Evolutionary conservation across 768 basidiomycete genomes (phyloP), one percentile per base, ranked within the genome.

Genomic region (Boletus rubescentipes): DNA sequence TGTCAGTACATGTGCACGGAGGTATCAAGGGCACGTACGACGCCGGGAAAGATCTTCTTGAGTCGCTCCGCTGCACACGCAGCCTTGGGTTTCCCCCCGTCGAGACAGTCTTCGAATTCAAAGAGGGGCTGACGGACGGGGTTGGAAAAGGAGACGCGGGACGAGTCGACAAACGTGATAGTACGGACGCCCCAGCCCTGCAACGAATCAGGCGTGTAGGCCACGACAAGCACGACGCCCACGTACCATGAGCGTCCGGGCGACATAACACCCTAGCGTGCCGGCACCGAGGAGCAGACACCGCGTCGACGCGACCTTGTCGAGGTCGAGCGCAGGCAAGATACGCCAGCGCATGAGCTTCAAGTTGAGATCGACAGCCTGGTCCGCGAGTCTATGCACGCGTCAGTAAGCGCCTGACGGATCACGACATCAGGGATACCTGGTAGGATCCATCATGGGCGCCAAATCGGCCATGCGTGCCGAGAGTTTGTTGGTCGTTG

Each of bases 341-440:
- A 98, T 93, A 18, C 96, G 82, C 96, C 96, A 98, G 18, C 93
- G 83, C 96, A 99, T 98, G 38, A 99, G 80, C 67, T 98, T 98
- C 44, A 98, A 77, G 67, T 98, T 99, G 37, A 99, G 77, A 72
- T 98, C 94, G n/a, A 98, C 93, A 0, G 97, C 97, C 71, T 99
- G 96, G 59, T 91, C 86, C 1, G 96, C 95, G 5, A 98, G 81
- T 61, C 93, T 93, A 58, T 29, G 3, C 7, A 6, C 20, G 10
- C 5, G 20, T 43, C 30, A 43, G 32, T 49, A 16, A 48, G 23
- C 9, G 5, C 6, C 26, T 2, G 9, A 14, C 3, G 7, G 4
- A 40, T 5, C 8, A 10, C n/a, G 9, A 18, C 3, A 1, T 39
- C 18, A 18, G 3, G 53, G 49, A 21, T 62, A 90, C 92, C 85